phyloP scores from a whole-genome alignment of 768 basidiomycete genomes.

The Boletus edulis region DNA sequence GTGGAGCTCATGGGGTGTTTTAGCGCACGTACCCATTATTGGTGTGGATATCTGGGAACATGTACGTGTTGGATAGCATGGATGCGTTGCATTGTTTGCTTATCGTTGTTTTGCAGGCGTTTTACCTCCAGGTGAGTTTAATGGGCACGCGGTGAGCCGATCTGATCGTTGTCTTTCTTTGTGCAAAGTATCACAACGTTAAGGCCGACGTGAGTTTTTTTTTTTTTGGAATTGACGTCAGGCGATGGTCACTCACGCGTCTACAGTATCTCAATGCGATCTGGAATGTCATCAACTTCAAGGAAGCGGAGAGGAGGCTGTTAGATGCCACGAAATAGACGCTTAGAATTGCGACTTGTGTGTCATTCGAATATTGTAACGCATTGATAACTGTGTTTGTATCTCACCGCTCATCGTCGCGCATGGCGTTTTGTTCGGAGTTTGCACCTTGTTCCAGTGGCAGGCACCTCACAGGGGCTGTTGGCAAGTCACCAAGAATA shows the following conservation, averaged over 20 bases:
- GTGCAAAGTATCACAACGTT: constrained; percentile 78
- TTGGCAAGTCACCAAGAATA: not conserved
- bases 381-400: not conserved
- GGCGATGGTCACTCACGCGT: constrained; percentile 4
- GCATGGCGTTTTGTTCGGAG: not conserved
- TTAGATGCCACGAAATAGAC: constrained; percentile 36
- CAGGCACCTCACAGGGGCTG: not conserved
- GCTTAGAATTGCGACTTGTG: not conserved
- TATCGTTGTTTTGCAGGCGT: constrained; percentile 45
- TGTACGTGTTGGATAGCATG: constrained; percentile 41
- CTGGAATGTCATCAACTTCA: constrained; percentile 96
- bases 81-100: not conserved
- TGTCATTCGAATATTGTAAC: constrained; percentile 8
- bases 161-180: constrained; percentile 23
- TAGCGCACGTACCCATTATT: constrained; percentile 85
- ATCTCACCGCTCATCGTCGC: not conserved
- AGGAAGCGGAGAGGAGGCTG: constrained; percentile 74
- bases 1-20: constrained; percentile 9
- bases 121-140: constrained; percentile 45
- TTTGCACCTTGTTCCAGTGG: not conserved
- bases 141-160: not conserved
- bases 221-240: not conserved
- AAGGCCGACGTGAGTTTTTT: constrained; percentile 77
- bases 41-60: constrained; percentile 99
- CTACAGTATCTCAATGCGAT: constrained; percentile 88